Percentiles rank a stretch among this genome's conserved stretches.
phyloP scores from a whole-genome alignment of 352 stramenopile species.

The Albugo laibachii region DNA sequence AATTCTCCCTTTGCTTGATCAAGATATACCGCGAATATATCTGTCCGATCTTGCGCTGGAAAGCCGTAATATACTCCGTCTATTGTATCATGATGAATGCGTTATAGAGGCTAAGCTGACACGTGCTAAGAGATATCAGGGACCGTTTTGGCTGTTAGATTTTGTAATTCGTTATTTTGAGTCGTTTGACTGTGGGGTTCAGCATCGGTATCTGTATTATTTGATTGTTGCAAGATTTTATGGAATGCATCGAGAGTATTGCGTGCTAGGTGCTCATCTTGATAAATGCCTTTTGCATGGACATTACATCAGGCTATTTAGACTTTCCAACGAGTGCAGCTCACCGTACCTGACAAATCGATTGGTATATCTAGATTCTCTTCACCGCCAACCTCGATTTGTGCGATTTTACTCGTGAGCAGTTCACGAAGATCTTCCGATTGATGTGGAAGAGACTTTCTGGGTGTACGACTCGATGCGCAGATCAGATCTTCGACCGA shows the following conservation, averaged over 20 bases:
- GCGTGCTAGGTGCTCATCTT: slow-evolving; percentile 25
- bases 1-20: slow-evolving; percentile 27
- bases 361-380: slow-evolving; percentile 58
- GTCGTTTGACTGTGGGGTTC: too few species aligned
- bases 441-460: too few species aligned
- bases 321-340: background rate
- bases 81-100: too few species aligned
- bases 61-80: too few species aligned
- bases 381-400: slow-evolving; percentile 66
- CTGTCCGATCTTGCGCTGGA: slow-evolving; percentile 48
- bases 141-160: too few species aligned
- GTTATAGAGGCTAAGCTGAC: too few species aligned
- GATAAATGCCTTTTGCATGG: slow-evolving; percentile 23
- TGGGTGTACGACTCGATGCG: too few species aligned
- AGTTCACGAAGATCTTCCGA: slow-evolving; percentile 44
- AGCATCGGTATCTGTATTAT: too few species aligned
- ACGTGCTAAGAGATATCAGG: too few species aligned
- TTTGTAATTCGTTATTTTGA: too few species aligned
- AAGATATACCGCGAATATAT: slow-evolving; percentile 64
- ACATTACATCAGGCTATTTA: background rate
- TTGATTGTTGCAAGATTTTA: too few species aligned
- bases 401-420: slow-evolving; percentile 63
- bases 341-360: slow-evolving; percentile 25
- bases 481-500: too few species aligned
- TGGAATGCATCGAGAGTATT: slow-evolving; percentile 11